A percentile compares a stretch with the other conserved stretches of the same genome.
Evolutionary conservation across 176 grass and related monocot species (phyloP).

Genomic region (Aechmea fasciata): DNA sequence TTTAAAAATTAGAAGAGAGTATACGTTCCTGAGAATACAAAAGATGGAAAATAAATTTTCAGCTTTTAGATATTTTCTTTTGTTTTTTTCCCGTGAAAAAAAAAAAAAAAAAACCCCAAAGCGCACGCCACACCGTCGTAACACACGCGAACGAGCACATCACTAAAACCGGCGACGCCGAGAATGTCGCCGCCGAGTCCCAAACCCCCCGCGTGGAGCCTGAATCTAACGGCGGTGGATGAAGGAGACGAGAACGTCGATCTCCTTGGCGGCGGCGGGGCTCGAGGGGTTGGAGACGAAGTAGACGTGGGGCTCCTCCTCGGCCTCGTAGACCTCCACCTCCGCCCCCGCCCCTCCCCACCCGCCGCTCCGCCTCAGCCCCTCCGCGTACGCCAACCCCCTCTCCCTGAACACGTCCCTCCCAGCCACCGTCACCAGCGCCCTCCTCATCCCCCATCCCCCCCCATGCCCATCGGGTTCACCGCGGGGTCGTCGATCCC

Average conservation of each 20-base stretch:
- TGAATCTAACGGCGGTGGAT: background rate
- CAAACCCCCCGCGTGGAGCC: too few relatives aligned
- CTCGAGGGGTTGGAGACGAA: constrained; percentile 16
- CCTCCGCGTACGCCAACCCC: constrained; percentile 29
- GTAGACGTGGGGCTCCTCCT: constrained; percentile 35
- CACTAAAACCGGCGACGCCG: too few relatives aligned
- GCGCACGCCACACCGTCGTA: too few relatives aligned
- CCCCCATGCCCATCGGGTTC: constrained; percentile 21
- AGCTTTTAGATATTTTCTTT: too few relatives aligned
- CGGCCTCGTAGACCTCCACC: constrained; percentile 34
- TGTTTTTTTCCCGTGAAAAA: too few relatives aligned
- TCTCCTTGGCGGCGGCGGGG: constrained; percentile 16
- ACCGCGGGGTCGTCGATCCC: constrained; percentile 29
- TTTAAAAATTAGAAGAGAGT: too few relatives aligned
- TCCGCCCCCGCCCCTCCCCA: constrained; percentile 19
- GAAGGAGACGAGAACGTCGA: constrained; percentile 17
- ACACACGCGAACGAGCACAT: too few relatives aligned
- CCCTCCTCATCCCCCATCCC: constrained; percentile 12
- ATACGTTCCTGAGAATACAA: too few relatives aligned
- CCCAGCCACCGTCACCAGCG: constrained; percentile 26
- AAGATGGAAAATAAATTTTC: too few relatives aligned
- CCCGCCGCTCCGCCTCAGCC: constrained; percentile 23
- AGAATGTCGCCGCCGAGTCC: too few relatives aligned
- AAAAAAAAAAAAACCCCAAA: too few relatives aligned
- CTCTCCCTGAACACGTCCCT: constrained; percentile 28